Conservation (phyloP, 306 rosid species). For the Trifolium pratense region DNA sequence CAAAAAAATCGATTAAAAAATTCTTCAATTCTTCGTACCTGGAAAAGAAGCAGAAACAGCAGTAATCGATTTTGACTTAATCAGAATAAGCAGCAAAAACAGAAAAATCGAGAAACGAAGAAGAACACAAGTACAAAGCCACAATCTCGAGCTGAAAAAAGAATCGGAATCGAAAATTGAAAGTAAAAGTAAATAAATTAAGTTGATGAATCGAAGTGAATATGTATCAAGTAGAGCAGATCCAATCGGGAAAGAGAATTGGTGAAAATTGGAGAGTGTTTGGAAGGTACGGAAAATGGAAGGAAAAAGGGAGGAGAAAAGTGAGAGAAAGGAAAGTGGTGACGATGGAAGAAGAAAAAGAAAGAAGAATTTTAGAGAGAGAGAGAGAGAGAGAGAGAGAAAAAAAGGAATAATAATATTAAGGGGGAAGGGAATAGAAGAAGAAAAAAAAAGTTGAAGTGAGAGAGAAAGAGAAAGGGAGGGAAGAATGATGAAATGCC, state of each 20-base stretch:
- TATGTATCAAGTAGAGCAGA: conserved; percentile 47
- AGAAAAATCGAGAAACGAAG: too few species aligned
- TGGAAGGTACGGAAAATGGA: conserved; percentile 34
- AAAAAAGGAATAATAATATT: conserved; percentile 28
- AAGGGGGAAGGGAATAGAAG: not conserved
- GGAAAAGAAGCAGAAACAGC: conserved; percentile 30
- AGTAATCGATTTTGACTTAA: conserved; percentile 28
- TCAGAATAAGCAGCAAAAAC: conserved; percentile 18
- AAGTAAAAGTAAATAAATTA: conserved; percentile 7
- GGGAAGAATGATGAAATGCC: conserved; percentile 97
- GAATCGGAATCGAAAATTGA: conserved; percentile 32
- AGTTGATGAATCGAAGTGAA: conserved; percentile 40
- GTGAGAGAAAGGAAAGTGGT: conserved; percentile 56
- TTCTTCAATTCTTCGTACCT: conserved; percentile 35
- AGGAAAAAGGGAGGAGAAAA: conserved; percentile 50
- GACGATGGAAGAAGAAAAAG: conserved; percentile 44
- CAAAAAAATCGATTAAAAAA: conserved; percentile 9
- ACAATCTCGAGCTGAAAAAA: conserved; percentile 38
- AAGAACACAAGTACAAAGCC: too few species aligned
- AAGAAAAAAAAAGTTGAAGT: conserved; percentile 25
- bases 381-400: conserved; percentile 23
- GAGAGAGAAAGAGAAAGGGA: conserved; percentile 60
- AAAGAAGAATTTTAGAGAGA: conserved; percentile 53
- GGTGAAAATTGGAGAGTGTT: conserved; percentile 34
- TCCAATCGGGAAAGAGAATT: conserved; percentile 53